A percentile compares a stretch with the other conserved stretches of the same genome.
phyloP scores from a whole-genome alignment of 1,139 yeast species.

The Geotrichum fermentans region DNA sequence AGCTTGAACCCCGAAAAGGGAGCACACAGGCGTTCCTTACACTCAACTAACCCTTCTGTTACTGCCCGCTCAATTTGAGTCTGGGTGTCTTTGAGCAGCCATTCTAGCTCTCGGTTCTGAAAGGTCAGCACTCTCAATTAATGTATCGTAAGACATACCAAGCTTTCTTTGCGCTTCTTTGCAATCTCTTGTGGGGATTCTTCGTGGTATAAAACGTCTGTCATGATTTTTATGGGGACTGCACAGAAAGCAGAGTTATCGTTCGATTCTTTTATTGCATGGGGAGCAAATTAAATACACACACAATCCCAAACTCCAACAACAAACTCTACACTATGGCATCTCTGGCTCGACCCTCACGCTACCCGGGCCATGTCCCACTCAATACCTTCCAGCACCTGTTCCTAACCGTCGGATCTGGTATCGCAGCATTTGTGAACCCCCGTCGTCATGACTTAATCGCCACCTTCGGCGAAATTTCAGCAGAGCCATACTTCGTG shows the following conservation, averaged over 20 bases:
- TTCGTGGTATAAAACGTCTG: slow-evolving; percentile 8
- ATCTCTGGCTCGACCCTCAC: slow-evolving; percentile 15
- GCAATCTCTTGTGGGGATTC: slow-evolving; percentile 7
- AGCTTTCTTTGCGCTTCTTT: slow-evolving; percentile 13
- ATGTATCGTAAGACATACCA: slow-evolving; percentile 6
- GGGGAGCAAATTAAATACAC: too few relatives aligned
- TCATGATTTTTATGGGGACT: neutral
- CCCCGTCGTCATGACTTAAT: slow-evolving; percentile 71
- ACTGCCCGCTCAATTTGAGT: slow-evolving; percentile 27
- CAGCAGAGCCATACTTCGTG: slow-evolving; percentile 70
- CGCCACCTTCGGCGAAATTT: slow-evolving; percentile 92
- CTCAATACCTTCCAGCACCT: slow-evolving; percentile 58
- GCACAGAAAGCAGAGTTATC: too few relatives aligned
- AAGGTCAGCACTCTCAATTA: neutral
- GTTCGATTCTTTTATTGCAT: too few relatives aligned
- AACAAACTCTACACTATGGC: neutral
- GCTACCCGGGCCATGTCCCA: slow-evolving; percentile 79
- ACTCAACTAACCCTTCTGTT: slow-evolving; percentile 31
- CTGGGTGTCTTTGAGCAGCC: slow-evolving; percentile 33
- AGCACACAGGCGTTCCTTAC: slow-evolving; percentile 30
- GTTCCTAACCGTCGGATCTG: slow-evolving; percentile 65
- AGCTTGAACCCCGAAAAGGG: slow-evolving; percentile 32
- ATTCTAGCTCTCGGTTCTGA: slow-evolving; percentile 27
- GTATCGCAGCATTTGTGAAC: slow-evolving; percentile 75
- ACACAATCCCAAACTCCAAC: neutral